A percentile compares a stretch with the other conserved stretches of the same genome.
These are phyloP conservation scores for Multifurca ochricompacta DNA, from an alignment of 768 basidiomycete species.

Conservation along the genomic window DNA sequence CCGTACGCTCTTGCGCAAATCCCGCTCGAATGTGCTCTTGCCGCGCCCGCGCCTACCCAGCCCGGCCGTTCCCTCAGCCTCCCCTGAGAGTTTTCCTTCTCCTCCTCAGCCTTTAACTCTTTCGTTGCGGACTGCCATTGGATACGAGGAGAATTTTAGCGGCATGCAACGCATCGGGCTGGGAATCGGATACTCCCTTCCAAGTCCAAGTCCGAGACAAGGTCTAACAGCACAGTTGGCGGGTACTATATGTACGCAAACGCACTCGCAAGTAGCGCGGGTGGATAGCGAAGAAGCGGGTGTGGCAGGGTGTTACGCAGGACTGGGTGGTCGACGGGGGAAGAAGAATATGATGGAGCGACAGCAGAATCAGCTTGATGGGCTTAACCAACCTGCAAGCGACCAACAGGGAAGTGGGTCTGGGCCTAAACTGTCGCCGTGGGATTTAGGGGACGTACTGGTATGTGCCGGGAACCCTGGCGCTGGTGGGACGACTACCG, in stretches of 20 bases:
- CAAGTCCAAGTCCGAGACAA: not conserved
- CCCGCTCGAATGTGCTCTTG: constrained; percentile 8
- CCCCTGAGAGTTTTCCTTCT: not conserved
- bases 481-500: constrained; percentile 9
- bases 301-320: constrained; percentile 12
- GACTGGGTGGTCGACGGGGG: constrained; percentile 4
- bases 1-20: constrained; percentile 16
- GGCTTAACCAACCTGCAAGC: not conserved
- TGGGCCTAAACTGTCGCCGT: not conserved
- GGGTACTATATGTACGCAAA: not conserved
- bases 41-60: not conserved
- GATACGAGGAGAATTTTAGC: constrained; percentile 1
- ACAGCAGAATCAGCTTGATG: not conserved
- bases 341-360: not conserved
- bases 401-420: not conserved
- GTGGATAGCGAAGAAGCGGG: not conserved
- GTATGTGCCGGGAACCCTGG: constrained; percentile 12
- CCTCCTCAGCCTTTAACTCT: not conserved
- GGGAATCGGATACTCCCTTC: constrained; percentile 21
- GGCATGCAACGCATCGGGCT: constrained; percentile 18
- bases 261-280: not conserved
- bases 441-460: constrained; percentile 1
- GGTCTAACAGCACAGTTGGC: not conserved
- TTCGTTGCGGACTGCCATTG: not conserved
- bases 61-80: not conserved